These are phyloP conservation scores for Moesziomyces sp. DNA, from an alignment of 1,284 basidiomycete species.

Conservation along the genomic window DNA sequence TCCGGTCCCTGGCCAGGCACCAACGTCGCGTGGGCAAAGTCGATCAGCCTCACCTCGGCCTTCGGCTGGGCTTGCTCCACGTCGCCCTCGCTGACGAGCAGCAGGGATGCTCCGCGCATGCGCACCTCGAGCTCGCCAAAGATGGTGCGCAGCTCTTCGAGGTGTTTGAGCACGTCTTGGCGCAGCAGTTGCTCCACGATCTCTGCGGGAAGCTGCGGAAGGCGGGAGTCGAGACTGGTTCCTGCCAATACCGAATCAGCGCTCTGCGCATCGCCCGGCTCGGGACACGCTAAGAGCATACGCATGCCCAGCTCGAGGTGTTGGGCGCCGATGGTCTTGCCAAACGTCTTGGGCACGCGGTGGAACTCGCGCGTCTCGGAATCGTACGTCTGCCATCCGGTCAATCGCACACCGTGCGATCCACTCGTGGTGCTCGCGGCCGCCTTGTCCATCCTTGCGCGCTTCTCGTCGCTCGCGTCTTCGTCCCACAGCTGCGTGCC, in stretches of 20 bases:
- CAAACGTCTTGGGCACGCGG: conserved; percentile 80
- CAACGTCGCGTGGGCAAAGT: conserved; percentile 88
- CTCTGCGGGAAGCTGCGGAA: conserved; percentile 62
- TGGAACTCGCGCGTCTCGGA: conserved; percentile 71
- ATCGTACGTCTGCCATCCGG: conserved; percentile 78
- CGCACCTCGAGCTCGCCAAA: conserved; percentile 76
- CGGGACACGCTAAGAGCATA: conserved; percentile 78
- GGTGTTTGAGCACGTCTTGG: conserved; percentile 70
- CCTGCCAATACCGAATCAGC: conserved; percentile 20
- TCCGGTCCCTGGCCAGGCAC: conserved; percentile 81
- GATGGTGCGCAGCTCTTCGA: conserved; percentile 72
- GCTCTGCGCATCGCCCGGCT: conserved; percentile 24
- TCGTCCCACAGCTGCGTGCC: conserved; percentile 84
- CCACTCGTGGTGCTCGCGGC: conserved; percentile 79
- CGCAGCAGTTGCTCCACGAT: conserved; percentile 65
- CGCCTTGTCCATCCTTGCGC: conserved; percentile 78
- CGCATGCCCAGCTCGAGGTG: conserved; percentile 80
- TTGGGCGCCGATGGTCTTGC: conserved; percentile 76
- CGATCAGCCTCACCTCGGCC: conserved; percentile 78
- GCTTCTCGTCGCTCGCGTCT: conserved; percentile 79
- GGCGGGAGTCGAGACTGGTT: conserved; percentile 10
- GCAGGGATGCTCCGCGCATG: conserved; percentile 82
- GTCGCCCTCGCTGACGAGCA: conserved; percentile 86
- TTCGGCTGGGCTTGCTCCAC: neutral
- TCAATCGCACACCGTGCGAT: conserved; percentile 82